Conservation (phyloP, 805 yeast species). For the Peterozyma toletana region DNA sequence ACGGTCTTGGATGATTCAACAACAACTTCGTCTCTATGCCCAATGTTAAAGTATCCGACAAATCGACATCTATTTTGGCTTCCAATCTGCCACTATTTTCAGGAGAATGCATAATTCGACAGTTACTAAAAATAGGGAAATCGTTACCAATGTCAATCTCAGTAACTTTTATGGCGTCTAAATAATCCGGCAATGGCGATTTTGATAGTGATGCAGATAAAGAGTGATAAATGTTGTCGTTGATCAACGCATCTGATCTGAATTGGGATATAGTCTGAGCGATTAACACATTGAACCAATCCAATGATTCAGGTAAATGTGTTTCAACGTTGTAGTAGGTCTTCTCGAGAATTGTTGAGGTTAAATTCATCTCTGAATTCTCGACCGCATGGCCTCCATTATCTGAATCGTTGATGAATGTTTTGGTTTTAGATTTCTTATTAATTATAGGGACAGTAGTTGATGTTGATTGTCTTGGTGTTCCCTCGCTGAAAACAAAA, state of each 20-base stretch:
- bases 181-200: constrained; percentile 68
- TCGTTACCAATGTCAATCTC: constrained; percentile 93
- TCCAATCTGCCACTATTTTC: constrained; percentile 53
- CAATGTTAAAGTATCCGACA: constrained; percentile 78
- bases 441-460: constrained; percentile 17
- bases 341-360: constrained; percentile 62
- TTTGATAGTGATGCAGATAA: constrained; percentile 58
- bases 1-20: constrained; percentile 75
- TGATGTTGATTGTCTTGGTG: constrained; percentile 13
- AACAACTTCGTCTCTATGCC: constrained; percentile 78
- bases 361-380: constrained; percentile 14
- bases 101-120: constrained; percentile 64
- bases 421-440: constrained; percentile 17
- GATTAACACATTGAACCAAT: constrained; percentile 92
- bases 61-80: constrained; percentile 86
- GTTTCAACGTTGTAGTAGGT: constrained; percentile 86
- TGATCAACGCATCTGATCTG: constrained; percentile 78
- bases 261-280: constrained; percentile 88
- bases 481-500: constrained; percentile 67
- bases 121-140: constrained; percentile 91
- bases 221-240: constrained; percentile 79
- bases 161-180: constrained; percentile 71
- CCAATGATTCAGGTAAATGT: constrained; percentile 85
- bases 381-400: constrained; percentile 25
- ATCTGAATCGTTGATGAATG: constrained; percentile 15